phyloP scores from a whole-genome alignment of 1,284 basidiomycete species.

The Fomitopsis palustris region DNA sequence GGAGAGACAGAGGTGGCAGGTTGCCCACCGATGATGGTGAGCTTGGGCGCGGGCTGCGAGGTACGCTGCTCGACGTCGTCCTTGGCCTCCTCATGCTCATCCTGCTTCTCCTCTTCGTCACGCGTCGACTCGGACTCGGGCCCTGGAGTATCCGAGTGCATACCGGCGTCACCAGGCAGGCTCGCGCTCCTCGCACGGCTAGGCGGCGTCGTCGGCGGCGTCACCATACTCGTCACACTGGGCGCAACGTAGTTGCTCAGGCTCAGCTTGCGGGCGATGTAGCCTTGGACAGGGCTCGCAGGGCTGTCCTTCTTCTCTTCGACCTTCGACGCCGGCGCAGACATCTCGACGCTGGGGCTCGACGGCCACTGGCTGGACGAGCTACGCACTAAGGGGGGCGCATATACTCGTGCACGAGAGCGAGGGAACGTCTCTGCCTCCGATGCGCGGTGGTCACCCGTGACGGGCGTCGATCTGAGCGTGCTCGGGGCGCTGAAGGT shows the following conservation, averaged over 20 bases:
- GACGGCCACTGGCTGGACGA: slow-evolving; percentile 12
- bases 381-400: slow-evolving; percentile 18
- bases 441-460: slow-evolving; percentile 12
- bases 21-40: slow-evolving; percentile 8
- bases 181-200: slow-evolving; percentile 15
- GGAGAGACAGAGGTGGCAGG: slow-evolving; percentile 4
- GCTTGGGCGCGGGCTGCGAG: neutral
- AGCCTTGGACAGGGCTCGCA: slow-evolving; percentile 16
- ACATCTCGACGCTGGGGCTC: slow-evolving; percentile 1
- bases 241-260: slow-evolving; percentile 49
- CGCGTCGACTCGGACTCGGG: slow-evolving; percentile 9
- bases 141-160: slow-evolving; percentile 15
- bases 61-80: neutral
- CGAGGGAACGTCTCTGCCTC: slow-evolving; percentile 1
- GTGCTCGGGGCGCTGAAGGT: slow-evolving; percentile 35
- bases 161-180: slow-evolving; percentile 13
- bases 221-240: slow-evolving; percentile 12
- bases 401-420: slow-evolving; percentile 11
- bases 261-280: slow-evolving; percentile 37
- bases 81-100: neutral
- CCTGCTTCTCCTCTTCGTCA: slow-evolving; percentile 5
- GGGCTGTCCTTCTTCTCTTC: slow-evolving; percentile 10
- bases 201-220: slow-evolving; percentile 28
- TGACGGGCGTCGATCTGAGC: slow-evolving; percentile 31
- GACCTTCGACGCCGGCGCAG: slow-evolving; percentile 10